Conservation (phyloP, 2,329 filamentous ascomycete genomes). For the Truncatella angustata region DNA sequence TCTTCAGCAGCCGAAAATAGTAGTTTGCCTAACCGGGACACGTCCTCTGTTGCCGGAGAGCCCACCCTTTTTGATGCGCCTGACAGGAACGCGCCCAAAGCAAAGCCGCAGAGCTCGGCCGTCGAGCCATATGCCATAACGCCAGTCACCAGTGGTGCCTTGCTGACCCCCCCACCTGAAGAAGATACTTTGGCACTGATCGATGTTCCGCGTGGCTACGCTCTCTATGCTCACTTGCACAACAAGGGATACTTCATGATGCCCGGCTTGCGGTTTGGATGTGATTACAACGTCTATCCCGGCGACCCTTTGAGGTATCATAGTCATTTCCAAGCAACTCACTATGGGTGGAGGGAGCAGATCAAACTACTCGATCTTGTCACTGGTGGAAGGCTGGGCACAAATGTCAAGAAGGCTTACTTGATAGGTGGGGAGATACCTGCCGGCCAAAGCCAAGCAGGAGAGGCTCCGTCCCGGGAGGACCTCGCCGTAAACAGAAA, state of each 20-base stretch:
- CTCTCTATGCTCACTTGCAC: constrained; percentile 80
- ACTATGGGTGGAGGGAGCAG: constrained; percentile 82
- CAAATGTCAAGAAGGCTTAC: constrained; percentile 94
- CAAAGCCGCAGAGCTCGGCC: background rate
- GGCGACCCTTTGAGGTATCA: constrained; percentile 94
- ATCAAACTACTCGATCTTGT: constrained; percentile 84
- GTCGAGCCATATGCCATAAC: constrained; percentile 28
- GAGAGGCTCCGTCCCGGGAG: background rate
- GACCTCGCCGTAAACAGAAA: background rate
- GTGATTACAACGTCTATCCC: constrained; percentile 91
- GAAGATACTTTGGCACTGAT: constrained; percentile 13
- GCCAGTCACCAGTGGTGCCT: constrained; percentile 35
- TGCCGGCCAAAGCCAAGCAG: constrained; percentile 12
- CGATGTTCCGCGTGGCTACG: constrained; percentile 55
- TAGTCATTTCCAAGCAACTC: constrained; percentile 87
- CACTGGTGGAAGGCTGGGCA: constrained; percentile 82
- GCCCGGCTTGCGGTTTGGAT: constrained; percentile 90
- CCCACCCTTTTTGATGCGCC: background rate
- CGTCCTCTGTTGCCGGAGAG: background rate
- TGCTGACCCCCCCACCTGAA: constrained; percentile 20
- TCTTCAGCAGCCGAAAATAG: constrained; percentile 43
- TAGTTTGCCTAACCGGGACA: constrained; percentile 26
- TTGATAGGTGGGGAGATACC: constrained; percentile 71
- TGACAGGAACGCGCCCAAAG: constrained; percentile 13
- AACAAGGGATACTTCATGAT: constrained; percentile 80